These are phyloP conservation scores for Mycena vulgaris DNA, from an alignment of 768 basidiomycete species.

Conservation along the genomic window DNA sequence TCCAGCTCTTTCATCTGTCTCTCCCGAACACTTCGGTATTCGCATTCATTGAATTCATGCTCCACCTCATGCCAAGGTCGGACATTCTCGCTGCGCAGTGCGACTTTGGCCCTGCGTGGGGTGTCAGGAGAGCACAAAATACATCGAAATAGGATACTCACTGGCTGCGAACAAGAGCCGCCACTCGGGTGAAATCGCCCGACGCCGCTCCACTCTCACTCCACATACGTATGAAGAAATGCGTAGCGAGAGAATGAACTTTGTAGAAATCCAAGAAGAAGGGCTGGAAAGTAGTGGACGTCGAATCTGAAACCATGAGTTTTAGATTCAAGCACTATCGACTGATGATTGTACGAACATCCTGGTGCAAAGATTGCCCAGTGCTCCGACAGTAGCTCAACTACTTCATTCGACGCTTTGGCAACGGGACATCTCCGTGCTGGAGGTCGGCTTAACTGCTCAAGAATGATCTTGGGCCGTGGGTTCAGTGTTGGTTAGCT, in stretches of 20 bases:
- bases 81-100: constrained; percentile 79
- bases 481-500: constrained; percentile 19
- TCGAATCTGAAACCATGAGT: constrained; percentile 68
- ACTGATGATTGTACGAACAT: constrained; percentile 64
- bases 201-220: constrained; percentile 84
- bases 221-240: constrained; percentile 96
- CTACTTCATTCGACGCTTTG: constrained; percentile 88
- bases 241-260: constrained; percentile 85
- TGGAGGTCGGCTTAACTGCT: constrained; percentile 82
- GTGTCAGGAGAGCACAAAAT: constrained; percentile 25
- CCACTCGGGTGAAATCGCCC: constrained; percentile 85
- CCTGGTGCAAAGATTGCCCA: constrained; percentile 91
- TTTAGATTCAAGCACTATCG: not conserved
- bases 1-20: constrained; percentile 94
- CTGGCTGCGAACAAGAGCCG: constrained; percentile 88
- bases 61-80: constrained; percentile 90
- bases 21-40: constrained; percentile 89
- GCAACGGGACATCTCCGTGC: constrained; percentile 88
- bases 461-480: constrained; percentile 74
- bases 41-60: constrained; percentile 83
- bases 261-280: constrained; percentile 90
- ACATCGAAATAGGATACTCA: constrained; percentile 56
- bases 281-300: constrained; percentile 86
- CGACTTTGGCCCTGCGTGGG: constrained; percentile 76
- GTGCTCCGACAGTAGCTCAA: constrained; percentile 87